Base-by-base conservation (phyloP, 805 yeast genomes). In the Schwanniomyces pseudopolymorphus region DNA sequence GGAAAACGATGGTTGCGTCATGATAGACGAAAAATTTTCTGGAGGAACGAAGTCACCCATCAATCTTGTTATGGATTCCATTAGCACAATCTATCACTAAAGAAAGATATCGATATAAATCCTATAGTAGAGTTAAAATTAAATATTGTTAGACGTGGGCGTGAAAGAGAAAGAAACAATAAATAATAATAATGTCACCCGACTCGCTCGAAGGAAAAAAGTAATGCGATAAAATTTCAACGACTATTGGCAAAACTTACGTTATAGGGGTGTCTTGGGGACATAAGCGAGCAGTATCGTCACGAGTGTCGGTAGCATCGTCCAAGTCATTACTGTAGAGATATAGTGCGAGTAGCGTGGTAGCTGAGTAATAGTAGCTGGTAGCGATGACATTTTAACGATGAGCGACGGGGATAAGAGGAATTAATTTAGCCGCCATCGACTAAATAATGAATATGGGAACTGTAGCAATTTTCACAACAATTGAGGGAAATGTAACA, bases 11-110 rank as follows among this genome's bases (percentile, higher is more conserved):
- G 52, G 40, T 36, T 44, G 49, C 8, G 55, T 46, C 42, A 55
- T 44, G n/a, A 55, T 43, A 3, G 35, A 21, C 8, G 57, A 53
- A 33, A 55, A 48, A 33, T 55, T 55, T 14, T 43, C 27, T n/a
- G 57, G 57, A n/a, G 53, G 52, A 17, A 39, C 17, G 2, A 43
- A 10, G 20, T 20, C 14, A 5, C 19, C 45, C 27, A 31, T 13
- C 7, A 44, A 22, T 16, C 11, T 27, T 8, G 21, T 28, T 27
- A 40, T 27, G 16, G 39, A 26, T 9, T 39, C 41, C 38, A 43
- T 43, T 14, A 31, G 19, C 6, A 4, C 6, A 16, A 31, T 14
- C 35, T 14, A 31, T 14, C 2, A 31, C 7, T 7, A 14, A 31
- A 3, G 35, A 31, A 31, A n/a, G 19, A 6, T 14, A 27, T 8